phyloP scores from a whole-genome alignment of 768 basidiomycete species.

The Botryobasidium botryosum region DNA sequence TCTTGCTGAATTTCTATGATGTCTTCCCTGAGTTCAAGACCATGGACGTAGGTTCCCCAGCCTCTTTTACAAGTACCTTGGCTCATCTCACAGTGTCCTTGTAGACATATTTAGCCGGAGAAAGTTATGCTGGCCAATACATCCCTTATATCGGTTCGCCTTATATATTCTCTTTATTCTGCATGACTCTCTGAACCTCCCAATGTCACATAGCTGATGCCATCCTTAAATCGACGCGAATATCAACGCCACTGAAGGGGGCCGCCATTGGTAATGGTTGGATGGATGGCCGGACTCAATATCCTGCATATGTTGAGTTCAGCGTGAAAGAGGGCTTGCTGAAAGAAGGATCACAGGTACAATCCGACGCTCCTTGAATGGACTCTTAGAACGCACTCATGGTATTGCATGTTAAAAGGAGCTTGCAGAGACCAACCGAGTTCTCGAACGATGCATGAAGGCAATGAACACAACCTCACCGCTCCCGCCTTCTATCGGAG shows the following conservation, averaged over 20 bases:
- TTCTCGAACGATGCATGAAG: constrained; percentile 42
- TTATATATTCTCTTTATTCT: constrained; percentile 3
- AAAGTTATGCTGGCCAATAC: constrained; percentile 95
- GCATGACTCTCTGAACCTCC: neutral
- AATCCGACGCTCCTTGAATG: constrained; percentile 11
- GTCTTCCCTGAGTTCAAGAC: constrained; percentile 78
- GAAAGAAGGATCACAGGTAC: constrained; percentile 50
- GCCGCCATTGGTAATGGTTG: constrained; percentile 94
- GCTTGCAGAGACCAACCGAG: constrained; percentile 40
- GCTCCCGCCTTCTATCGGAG: constrained; percentile 27
- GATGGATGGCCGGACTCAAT: constrained; percentile 84
- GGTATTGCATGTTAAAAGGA: constrained; percentile 23
- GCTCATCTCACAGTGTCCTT: neutral
- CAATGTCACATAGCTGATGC: constrained; percentile 42
- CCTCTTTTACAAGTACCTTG: constrained; percentile 2
- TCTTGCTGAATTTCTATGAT: constrained; percentile 72
- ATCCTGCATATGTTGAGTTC: constrained; percentile 78
- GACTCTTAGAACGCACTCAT: neutral
- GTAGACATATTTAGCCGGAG: constrained; percentile 89
- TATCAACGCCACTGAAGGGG: constrained; percentile 52
- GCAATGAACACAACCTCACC: constrained; percentile 13
- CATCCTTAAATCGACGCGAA: constrained; percentile 38
- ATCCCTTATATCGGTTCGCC: constrained; percentile 88
- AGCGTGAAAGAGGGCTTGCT: constrained; percentile 64
- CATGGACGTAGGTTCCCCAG: constrained; percentile 58